Evolutionary conservation across 495 filamentous ascomycete genomes (phyloP), one percentile per base, ranked within the genome.

Genomic region (Neurospora sp.): DNA sequence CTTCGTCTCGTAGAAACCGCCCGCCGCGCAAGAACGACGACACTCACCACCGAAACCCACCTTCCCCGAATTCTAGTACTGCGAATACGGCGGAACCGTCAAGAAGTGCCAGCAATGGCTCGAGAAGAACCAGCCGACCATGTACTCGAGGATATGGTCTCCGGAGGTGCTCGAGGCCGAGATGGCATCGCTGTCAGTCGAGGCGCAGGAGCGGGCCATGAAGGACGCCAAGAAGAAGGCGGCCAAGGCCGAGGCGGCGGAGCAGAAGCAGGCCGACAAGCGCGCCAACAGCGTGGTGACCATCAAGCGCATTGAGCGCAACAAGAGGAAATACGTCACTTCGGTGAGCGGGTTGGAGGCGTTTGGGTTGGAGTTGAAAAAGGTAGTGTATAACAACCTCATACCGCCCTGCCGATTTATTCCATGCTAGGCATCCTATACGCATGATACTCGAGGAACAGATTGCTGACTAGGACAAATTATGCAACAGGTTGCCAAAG

Each of bases 101-200:
- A 96, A 93, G 83, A 98, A 97, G 85, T 99, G 96, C 82, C 91
- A 94, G 79, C 93, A 97, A 79, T 99, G 96, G 96, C 87, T 99
- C 12, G 86, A 94, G 76, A 89, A 91, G 65, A 84, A 87, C 53
- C 86, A 97, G 72, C 87, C 90, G 1, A 84, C 87, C 53, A 82
- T 97, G 81, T 94, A 97, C 80, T 81, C 86, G 69, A 84, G 83
- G 74, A 84, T 98, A 80, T 97, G 97, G 84, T 96, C 93, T 59
- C 88, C 91, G 81, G 94, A 97, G 83, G 91, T 93, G 38, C 80
- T 97, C 75, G 90, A 89, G 77, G 90, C 93, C 71, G 92, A 92
- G 75, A 89, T 97, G 39, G 91, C 93, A 37, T 88, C 91, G 44
- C 91, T 99, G 75, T 94, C 92, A 61, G 80, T 97, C 77, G 93